Conservation (phyloP, 169 alveolate genomes). For the Eimeria praecox region DNA sequence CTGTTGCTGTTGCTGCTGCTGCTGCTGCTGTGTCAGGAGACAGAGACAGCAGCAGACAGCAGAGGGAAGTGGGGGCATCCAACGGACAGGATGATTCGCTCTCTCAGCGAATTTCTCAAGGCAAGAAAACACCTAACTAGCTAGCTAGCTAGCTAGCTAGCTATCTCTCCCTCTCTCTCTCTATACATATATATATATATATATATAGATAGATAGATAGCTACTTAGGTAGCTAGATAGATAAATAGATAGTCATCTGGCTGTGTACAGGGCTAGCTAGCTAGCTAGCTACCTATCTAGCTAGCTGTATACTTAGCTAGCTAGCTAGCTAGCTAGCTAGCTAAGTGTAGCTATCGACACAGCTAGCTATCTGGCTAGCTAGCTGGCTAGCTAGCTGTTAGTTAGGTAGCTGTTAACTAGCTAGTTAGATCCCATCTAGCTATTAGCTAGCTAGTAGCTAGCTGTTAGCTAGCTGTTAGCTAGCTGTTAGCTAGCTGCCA, state of each 20-base stretch:
- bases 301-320: too few relatives aligned
- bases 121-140: background rate
- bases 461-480: background rate
- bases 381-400: constrained; percentile 7
- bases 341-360: background rate
- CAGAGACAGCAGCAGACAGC: constrained; percentile 43
- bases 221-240: background rate
- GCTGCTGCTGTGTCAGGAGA: background rate
- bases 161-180: background rate
- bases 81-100: background rate
- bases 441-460: background rate
- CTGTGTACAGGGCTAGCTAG: constrained; percentile 12
- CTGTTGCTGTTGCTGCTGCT: background rate
- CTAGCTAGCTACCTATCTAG: background rate
- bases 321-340: constrained; percentile 10
- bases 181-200: too few relatives aligned
- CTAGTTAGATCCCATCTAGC: background rate
- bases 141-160: background rate
- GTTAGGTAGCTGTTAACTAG: background rate
- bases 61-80: background rate
- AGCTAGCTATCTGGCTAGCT: background rate
- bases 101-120: constrained; percentile 15
- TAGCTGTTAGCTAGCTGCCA: background rate
- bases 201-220: background rate
- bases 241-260: background rate